These are phyloP conservation scores for Schizophyllum commune DNA, from an alignment of 1,284 basidiomycete genomes.

Conservation along the genomic window DNA sequence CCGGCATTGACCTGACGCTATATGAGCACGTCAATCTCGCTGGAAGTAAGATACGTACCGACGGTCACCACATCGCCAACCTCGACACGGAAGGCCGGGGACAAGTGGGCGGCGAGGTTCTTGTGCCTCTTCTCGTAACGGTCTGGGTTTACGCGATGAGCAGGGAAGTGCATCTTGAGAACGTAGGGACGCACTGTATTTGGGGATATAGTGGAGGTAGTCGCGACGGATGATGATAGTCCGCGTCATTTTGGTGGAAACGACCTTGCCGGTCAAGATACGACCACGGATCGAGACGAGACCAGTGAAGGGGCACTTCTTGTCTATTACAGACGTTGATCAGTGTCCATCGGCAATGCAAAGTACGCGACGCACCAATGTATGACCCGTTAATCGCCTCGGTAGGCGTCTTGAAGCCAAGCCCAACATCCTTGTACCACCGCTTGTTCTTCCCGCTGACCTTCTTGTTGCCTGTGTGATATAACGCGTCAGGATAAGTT, in stretches of 20 bases:
- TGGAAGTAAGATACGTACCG: constrained; percentile 51
- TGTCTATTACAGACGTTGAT: constrained; percentile 55
- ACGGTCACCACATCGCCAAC: constrained; percentile 92
- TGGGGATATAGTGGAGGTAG: constrained; percentile 97
- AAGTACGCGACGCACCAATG: constrained; percentile 63
- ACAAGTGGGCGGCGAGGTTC: constrained; percentile 96
- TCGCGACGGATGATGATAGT: constrained; percentile 98
- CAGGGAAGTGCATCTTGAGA: background rate
- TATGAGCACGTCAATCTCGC: constrained; percentile 2
- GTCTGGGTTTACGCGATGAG: constrained; percentile 38
- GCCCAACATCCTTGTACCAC: constrained; percentile 99
- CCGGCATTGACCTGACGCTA: constrained; percentile 84
- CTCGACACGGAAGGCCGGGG: constrained; percentile 97
- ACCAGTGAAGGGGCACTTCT: constrained; percentile 99
- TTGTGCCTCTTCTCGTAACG: constrained; percentile 98
- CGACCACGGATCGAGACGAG: constrained; percentile 97
- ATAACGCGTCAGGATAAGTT: background rate
- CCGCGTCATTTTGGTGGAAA: constrained; percentile 99
- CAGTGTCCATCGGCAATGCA: constrained; percentile 6
- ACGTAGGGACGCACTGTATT: constrained; percentile 76
- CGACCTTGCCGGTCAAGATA: constrained; percentile 94
- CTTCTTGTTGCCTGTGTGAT: constrained; percentile 71
- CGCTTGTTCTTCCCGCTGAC: constrained; percentile 90
- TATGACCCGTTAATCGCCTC: constrained; percentile 97
- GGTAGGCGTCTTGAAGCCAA: constrained; percentile 94